Percentiles rank a stretch among this genome's conserved stretches.
phyloP scores from a whole-genome alignment of 2,329 filamentous ascomycete genomes.

The Moelleriella libera region DNA sequence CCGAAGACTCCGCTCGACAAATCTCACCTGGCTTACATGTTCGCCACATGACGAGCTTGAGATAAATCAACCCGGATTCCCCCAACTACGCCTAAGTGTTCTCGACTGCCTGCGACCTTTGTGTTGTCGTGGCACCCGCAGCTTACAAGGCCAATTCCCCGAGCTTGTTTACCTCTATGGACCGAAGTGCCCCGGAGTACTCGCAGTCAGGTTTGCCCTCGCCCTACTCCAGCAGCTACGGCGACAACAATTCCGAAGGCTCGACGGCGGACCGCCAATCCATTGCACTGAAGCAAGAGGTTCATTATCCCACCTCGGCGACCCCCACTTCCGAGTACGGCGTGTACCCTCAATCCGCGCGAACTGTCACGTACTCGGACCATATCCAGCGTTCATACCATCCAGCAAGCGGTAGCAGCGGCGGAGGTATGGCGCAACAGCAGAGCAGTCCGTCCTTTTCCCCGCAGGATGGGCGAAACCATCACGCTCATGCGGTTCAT shows the following conservation, averaged over 20 bases:
- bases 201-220: constrained; percentile 79
- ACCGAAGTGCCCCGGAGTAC: constrained; percentile 57
- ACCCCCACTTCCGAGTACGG: constrained; percentile 86
- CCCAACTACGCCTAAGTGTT: background rate
- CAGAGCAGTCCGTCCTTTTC: constrained; percentile 94
- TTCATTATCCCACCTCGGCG: constrained; percentile 61
- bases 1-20: no score
- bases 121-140: background rate
- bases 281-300: constrained; percentile 78
- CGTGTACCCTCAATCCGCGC: constrained; percentile 59
- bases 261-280: constrained; percentile 80
- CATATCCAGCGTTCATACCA: constrained; percentile 79
- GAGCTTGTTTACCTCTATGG: constrained; percentile 28
- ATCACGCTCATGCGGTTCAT: constrained; percentile 65
- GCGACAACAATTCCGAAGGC: constrained; percentile 69
- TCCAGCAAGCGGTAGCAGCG: constrained; percentile 47
- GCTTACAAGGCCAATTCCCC: background rate
- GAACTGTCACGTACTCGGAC: constrained; percentile 75
- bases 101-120: constrained; percentile 5
- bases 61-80: background rate
- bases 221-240: constrained; percentile 52
- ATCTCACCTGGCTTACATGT: background rate
- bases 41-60: background rate
- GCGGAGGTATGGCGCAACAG: constrained; percentile 89
- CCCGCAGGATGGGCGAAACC: constrained; percentile 67